A percentile compares a stretch with the other conserved stretches of the same genome.
These are phyloP conservation scores for Samsoniella hepiali DNA, from an alignment of 2,329 filamentous ascomycete species.

Conservation along the genomic window DNA sequence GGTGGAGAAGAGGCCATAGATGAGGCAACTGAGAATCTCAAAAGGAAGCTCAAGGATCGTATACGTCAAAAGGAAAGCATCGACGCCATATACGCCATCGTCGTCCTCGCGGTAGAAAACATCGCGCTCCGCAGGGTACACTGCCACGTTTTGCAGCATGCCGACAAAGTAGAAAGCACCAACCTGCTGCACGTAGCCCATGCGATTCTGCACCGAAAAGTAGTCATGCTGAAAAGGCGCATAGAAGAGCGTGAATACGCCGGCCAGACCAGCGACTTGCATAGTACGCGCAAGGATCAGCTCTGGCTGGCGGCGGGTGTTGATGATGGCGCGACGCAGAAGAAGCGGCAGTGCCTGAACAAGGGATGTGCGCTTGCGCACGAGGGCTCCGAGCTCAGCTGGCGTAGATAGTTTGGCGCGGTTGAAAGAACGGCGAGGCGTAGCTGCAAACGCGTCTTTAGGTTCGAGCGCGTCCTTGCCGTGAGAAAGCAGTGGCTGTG, in stretches of 20 bases:
- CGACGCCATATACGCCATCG: conserved; percentile 67
- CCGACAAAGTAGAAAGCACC: conserved; percentile 71
- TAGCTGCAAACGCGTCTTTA: conserved; percentile 11
- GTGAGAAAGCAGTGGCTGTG: not conserved
- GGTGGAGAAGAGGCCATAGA: conserved; percentile 63
- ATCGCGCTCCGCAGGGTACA: conserved; percentile 69
- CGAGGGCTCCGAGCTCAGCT: conserved; percentile 67
- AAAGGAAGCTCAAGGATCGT: conserved; percentile 69
- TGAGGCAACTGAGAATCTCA: conserved; percentile 60
- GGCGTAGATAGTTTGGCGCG: conserved; percentile 57
- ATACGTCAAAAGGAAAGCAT: conserved; percentile 69
- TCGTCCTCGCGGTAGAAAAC: conserved; percentile 76
- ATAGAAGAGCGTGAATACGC: conserved; percentile 67
- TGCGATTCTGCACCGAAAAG: conserved; percentile 66
- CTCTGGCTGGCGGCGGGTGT: conserved; percentile 63
- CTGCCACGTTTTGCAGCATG: conserved; percentile 75
- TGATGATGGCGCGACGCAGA: conserved; percentile 64
- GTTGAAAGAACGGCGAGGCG: conserved; percentile 41
- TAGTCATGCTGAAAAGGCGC: conserved; percentile 68
- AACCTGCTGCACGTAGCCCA: conserved; percentile 71
- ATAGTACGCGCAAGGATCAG: conserved; percentile 63
- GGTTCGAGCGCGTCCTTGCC: conserved; percentile 15
- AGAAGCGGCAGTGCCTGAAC: conserved; percentile 63
- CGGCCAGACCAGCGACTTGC: conserved; percentile 62
- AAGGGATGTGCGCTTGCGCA: conserved; percentile 61